Conservation (phyloP, 1,284 basidiomycete species). For the Sphaerobolus stellatus region DNA sequence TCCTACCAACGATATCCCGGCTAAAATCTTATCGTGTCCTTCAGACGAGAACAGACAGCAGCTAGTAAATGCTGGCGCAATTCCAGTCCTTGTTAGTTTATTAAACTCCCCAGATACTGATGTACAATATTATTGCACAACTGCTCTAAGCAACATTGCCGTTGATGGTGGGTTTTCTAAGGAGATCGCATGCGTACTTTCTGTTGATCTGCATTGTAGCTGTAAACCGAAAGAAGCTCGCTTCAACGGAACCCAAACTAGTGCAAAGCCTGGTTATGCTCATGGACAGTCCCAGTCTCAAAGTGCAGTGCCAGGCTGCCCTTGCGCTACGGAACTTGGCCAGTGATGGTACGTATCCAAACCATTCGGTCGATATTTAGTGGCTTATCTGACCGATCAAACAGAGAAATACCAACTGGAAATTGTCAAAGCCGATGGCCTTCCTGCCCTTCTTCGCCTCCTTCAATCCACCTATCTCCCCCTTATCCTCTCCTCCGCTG, state of each 20-base stretch:
- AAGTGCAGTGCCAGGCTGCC: slow-evolving; percentile 99
- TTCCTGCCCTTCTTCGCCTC: slow-evolving; percentile 90
- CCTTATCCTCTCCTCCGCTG: slow-evolving; percentile 97
- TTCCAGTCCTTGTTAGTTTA: slow-evolving; percentile 94
- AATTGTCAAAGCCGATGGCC: slow-evolving; percentile 95
- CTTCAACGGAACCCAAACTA: slow-evolving; percentile 91
- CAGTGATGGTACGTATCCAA: slow-evolving; percentile 75
- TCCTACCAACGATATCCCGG: not conserved
- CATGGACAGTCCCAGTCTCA: slow-evolving; percentile 97
- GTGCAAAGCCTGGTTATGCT: slow-evolving; percentile 93
- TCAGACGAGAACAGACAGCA: slow-evolving; percentile 98
- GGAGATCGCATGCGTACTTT: slow-evolving; percentile 3
- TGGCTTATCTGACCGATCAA: slow-evolving; percentile 1
- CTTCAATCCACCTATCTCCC: slow-evolving; percentile 97
- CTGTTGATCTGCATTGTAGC: slow-evolving; percentile 41
- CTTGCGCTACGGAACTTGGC: slow-evolving; percentile 95
- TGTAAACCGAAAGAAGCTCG: slow-evolving; percentile 92
- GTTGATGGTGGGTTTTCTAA: slow-evolving; percentile 79
- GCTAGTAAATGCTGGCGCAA: slow-evolving; percentile 97
- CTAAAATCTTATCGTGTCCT: slow-evolving; percentile 2
- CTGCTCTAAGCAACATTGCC: slow-evolving; percentile 97
- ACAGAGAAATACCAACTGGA: slow-evolving; percentile 98
- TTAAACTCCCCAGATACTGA: slow-evolving; percentile 98
- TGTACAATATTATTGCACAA: slow-evolving; percentile 99
- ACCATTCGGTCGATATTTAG: not conserved